Percentiles rank a stretch among this genome's conserved stretches.
Evolutionary conservation across 2,329 filamentous ascomycete species (phyloP).

Genomic region (Penicillium sp.): DNA sequence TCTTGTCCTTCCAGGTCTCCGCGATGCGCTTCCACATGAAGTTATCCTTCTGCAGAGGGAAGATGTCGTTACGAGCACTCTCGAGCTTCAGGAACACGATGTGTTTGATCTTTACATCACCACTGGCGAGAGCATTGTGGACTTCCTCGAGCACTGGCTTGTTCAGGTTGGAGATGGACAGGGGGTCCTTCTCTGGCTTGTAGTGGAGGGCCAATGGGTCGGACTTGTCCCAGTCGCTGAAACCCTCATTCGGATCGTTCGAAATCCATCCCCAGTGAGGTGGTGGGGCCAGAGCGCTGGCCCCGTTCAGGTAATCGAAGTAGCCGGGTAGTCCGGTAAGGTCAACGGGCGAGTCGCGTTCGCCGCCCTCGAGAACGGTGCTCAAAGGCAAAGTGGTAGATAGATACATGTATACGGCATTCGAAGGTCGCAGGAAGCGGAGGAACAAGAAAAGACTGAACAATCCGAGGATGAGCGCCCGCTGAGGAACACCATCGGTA

Average conservation of each 20-base stretch:
- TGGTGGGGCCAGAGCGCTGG: constrained; percentile 18
- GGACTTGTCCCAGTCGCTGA: constrained; percentile 26
- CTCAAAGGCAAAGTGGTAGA: constrained; percentile 27
- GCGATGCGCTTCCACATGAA: constrained; percentile 39
- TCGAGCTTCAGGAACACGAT: constrained; percentile 50
- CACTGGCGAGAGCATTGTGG: constrained; percentile 29
- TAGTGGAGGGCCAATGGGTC: constrained; percentile 31
- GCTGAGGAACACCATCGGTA: constrained; percentile 14
- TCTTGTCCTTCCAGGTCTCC: constrained; percentile 37
- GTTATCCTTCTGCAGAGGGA: constrained; percentile 45
- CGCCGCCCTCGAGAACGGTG: constrained; percentile 21
- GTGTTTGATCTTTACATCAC: constrained; percentile 44
- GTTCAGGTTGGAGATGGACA: constrained; percentile 46
- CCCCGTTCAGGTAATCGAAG: constrained; percentile 23
- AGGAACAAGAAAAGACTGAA: constrained; percentile 25
- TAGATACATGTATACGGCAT: constrained; percentile 30
- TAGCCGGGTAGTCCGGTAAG: constrained; percentile 20
- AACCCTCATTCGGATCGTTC: constrained; percentile 22
- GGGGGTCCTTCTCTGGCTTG: constrained; percentile 39
- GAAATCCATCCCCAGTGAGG: constrained; percentile 31
- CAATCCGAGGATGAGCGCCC: constrained; percentile 22
- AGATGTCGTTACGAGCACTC: constrained; percentile 50
- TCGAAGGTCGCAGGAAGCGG: constrained; percentile 29
- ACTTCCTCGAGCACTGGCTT: constrained; percentile 26
- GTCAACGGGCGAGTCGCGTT: constrained; percentile 23